These are phyloP conservation scores for Leucoagaricus sp. DNA, from an alignment of 1,284 basidiomycete species.

Conservation along the genomic window DNA sequence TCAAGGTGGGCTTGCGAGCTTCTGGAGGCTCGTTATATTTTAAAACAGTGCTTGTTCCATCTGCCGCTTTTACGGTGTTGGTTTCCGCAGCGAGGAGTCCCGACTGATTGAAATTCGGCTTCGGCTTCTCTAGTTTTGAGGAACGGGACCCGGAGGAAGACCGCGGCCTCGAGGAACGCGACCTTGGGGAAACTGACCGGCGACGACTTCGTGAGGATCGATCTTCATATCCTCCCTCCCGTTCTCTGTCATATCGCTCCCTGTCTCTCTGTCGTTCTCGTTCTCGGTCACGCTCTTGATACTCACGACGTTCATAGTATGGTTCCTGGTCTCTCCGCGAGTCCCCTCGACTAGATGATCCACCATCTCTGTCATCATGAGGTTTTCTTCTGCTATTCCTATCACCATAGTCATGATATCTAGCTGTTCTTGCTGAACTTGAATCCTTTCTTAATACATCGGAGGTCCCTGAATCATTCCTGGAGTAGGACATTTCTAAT, in stretches of 20 bases:
- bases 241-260: slow-evolving; percentile 41
- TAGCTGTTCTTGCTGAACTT: background rate
- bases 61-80: slow-evolving; percentile 76
- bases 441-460: background rate
- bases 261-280: slow-evolving; percentile 39
- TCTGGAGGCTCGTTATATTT: slow-evolving; percentile 99
- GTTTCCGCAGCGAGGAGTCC: slow-evolving; percentile 95
- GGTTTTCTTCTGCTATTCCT: slow-evolving; percentile 17
- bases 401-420: background rate
- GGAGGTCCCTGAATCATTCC: background rate
- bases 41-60: slow-evolving; percentile 83
- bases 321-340: slow-evolving; percentile 18
- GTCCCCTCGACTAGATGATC: slow-evolving; percentile 14
- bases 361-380: slow-evolving; percentile 20
- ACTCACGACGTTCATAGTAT: slow-evolving; percentile 23
- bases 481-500: slow-evolving; percentile 2
- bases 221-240: slow-evolving; percentile 33
- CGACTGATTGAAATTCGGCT: slow-evolving; percentile 88
- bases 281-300: slow-evolving; percentile 42
- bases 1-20: slow-evolving; percentile 86
- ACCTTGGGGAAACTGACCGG: slow-evolving; percentile 23
- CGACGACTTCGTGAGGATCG: slow-evolving; percentile 39
- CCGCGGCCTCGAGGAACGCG: slow-evolving; percentile 24
- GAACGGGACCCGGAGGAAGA: slow-evolving; percentile 25
- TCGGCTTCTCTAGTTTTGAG: slow-evolving; percentile 47